Evolutionary conservation across 805 yeast genomes (phyloP).

Genomic region (Starmera amethionina): DNA sequence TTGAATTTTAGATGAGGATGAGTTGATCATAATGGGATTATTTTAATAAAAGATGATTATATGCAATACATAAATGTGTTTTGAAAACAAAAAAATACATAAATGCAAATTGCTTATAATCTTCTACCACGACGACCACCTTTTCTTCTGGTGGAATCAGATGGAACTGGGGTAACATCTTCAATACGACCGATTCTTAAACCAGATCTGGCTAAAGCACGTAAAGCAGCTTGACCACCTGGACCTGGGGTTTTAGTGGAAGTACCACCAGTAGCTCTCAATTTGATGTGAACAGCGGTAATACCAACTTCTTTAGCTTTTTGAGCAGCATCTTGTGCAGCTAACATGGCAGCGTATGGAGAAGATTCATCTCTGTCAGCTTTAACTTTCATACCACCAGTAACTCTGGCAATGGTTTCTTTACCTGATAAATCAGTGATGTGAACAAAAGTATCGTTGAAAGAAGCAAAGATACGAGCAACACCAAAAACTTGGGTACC

Average conservation of each 20-base stretch:
- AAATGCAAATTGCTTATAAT: slow-evolving; percentile 40
- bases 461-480: slow-evolving; percentile 99
- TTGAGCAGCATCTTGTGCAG: slow-evolving; percentile 99
- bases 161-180: slow-evolving; percentile 99
- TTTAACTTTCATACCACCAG: slow-evolving; percentile 99
- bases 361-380: slow-evolving; percentile 99
- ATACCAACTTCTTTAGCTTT: slow-evolving; percentile 99
- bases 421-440: slow-evolving; percentile 99
- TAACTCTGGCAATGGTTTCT: slow-evolving; percentile 99
- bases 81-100: no score
- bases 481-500: slow-evolving; percentile 99
- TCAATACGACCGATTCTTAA: slow-evolving; percentile 99
- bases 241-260: slow-evolving; percentile 99
- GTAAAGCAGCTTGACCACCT: slow-evolving; percentile 98
- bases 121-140: slow-evolving; percentile 99
- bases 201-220: slow-evolving; percentile 99
- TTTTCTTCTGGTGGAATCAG: slow-evolving; percentile 99
- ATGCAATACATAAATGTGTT: no score
- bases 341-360: slow-evolving; percentile 99
- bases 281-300: slow-evolving; percentile 98
- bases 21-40: no score
- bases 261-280: slow-evolving; percentile 99
- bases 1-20: no score
- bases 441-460: slow-evolving; percentile 99
- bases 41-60: no score